phyloP scores from a whole-genome alignment of 805 yeast species.

The Yarrowia osloensis region DNA sequence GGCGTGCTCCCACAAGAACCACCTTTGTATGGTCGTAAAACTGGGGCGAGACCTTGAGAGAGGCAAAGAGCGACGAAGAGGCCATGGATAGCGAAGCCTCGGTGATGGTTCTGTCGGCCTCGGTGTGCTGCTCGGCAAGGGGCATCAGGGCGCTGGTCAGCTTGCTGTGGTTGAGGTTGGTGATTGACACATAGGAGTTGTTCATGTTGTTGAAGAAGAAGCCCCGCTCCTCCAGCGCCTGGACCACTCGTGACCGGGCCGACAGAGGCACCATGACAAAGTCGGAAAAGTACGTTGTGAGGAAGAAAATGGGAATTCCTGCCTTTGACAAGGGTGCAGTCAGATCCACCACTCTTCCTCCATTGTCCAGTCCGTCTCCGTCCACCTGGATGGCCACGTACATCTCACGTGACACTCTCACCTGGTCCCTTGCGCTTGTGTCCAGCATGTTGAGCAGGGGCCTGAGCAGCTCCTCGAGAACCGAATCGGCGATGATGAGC shows the following conservation, averaged over 20 bases:
- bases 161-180: conserved; percentile 26
- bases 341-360: conserved; percentile 53
- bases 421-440: conserved; percentile 38
- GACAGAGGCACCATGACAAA: conserved; percentile 58
- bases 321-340: conserved; percentile 61
- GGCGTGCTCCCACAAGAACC: conserved; percentile 60
- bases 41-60: conserved; percentile 49
- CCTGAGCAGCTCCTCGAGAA: conserved; percentile 47
- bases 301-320: conserved; percentile 59
- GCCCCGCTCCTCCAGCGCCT: conserved; percentile 48
- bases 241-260: conserved; percentile 50
- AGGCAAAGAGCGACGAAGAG: conserved; percentile 31
- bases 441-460: conserved; percentile 46
- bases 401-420: conserved; percentile 47
- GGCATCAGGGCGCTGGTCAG: conserved; percentile 18
- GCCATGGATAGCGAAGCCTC: conserved; percentile 3
- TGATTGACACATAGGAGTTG: conserved; percentile 46
- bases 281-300: conserved; percentile 65
- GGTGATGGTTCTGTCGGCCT: conserved; percentile 6
- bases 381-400: conserved; percentile 61
- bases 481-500: conserved; percentile 51
- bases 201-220: conserved; percentile 51
- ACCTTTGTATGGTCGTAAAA: conserved; percentile 48
- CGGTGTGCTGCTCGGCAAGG: conserved; percentile 1
- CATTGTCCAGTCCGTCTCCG: conserved; percentile 59